phyloP scores from a whole-genome alignment of 768 basidiomycete genomes.

The Gautieria morchelliformis region DNA sequence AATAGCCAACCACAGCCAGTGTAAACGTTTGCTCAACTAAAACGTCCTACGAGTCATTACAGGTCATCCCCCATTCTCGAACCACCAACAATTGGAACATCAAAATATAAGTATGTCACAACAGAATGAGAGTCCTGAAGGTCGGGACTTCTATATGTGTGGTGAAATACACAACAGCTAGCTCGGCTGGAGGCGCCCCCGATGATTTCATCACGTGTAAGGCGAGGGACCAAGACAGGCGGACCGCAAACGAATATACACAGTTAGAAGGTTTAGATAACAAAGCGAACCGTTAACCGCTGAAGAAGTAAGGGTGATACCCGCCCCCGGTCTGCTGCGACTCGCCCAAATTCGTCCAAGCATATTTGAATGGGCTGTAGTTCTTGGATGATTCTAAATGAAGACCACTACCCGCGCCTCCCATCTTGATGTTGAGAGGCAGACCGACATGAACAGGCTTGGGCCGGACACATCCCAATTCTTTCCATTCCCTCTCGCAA shows the following conservation, averaged over 20 bases:
- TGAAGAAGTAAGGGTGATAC: slow-evolving; percentile 10
- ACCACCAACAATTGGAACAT: slow-evolving; percentile 5
- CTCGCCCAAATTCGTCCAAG: neutral
- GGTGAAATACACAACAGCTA: slow-evolving; percentile 6
- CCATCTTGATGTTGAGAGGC: neutral
- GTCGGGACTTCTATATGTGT: slow-evolving; percentile 5
- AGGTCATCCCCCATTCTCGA: neutral
- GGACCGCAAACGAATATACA: neutral
- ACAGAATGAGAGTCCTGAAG: neutral
- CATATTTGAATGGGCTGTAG: neutral
- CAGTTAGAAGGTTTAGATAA: neutral
- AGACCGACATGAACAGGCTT: neutral
- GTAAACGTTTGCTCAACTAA: neutral
- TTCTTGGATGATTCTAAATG: neutral
- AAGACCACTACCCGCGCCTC: neutral
- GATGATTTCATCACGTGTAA: neutral
- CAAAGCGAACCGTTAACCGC: neutral
- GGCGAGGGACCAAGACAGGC: slow-evolving; percentile 7
- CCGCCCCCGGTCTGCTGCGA: neutral
- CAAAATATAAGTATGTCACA: slow-evolving; percentile 2
- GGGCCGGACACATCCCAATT: neutral
- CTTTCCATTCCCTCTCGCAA: slow-evolving; percentile 1
- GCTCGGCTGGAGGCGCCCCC: neutral
- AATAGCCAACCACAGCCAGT: neutral
- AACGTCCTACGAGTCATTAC: neutral